A percentile compares a stretch with the other conserved stretches of the same genome.
These are phyloP conservation scores for apple (Malus domestica) DNA, from an alignment of 306 rosid genomes.

Conservation along the genomic window ASM211411v1 NC_041802.1:1093501-1094000, in stretches of 20 bases:
- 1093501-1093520: neutral
- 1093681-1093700: neutral
- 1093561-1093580: neutral
- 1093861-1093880: neutral
- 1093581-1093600: neutral
- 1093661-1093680: no score
- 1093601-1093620: neutral
- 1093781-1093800: neutral
- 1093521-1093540: neutral
- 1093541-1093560: neutral
- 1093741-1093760: neutral
- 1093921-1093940: conserved; percentile 68
- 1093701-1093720: neutral
- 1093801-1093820: neutral
- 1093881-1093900: neutral
- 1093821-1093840: neutral
- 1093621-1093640: no score
- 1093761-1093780: neutral
- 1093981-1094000: conserved; percentile 17
- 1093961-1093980: conserved; percentile 61
- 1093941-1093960: conserved; percentile 50
- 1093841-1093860: neutral
- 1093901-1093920: neutral
- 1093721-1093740: neutral
- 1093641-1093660: no score